These are phyloP conservation scores for Raphanus hybrid DNA, from an alignment of 441 rosid genomes.

Conservation along the genomic window DNA sequence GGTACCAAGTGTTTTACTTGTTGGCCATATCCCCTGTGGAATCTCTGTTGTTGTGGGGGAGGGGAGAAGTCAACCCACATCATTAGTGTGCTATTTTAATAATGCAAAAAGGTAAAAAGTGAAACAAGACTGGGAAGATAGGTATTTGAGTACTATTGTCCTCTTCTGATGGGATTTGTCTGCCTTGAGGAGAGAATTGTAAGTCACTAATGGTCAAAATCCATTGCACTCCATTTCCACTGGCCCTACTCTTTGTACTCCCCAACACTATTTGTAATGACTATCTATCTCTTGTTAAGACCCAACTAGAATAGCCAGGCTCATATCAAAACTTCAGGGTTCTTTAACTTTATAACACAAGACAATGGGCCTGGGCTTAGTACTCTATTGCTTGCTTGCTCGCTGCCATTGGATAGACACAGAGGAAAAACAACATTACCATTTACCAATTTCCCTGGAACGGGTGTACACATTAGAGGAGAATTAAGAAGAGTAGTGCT, in stretches of 20 bases:
- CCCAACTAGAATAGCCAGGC: constrained; percentile 15
- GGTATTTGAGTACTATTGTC: constrained; percentile 38
- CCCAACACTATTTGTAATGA: constrained; percentile 30
- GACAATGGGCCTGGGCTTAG: constrained; percentile 36
- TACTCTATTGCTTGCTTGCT: constrained; percentile 28
- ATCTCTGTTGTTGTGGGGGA: constrained; percentile 40
- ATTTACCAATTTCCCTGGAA: constrained; percentile 25
- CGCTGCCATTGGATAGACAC: constrained; percentile 14
- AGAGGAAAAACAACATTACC: constrained; percentile 28
- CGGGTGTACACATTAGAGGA: constrained; percentile 15
- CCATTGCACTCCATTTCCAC: constrained; percentile 34
- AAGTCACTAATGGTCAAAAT: constrained; percentile 23
- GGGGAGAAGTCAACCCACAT: constrained; percentile 43
- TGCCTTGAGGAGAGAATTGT: constrained; percentile 37
- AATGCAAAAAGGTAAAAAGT: constrained; percentile 35
- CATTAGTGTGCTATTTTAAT: constrained; percentile 45
- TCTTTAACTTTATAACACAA: constrained; percentile 28
- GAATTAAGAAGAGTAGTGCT: too few species aligned
- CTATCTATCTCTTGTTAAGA: constrained; percentile 13
- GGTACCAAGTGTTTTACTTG: constrained; percentile 31
- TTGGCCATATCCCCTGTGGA: constrained; percentile 34
- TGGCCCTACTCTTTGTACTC: constrained; percentile 32
- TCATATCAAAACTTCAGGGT: background rate
- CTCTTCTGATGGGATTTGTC: constrained; percentile 39
- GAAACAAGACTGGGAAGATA: constrained; percentile 26